Evolutionary conservation across 2,329 filamentous ascomycete species (phyloP).

Genomic region (Colletotrichum sp.): DNA sequence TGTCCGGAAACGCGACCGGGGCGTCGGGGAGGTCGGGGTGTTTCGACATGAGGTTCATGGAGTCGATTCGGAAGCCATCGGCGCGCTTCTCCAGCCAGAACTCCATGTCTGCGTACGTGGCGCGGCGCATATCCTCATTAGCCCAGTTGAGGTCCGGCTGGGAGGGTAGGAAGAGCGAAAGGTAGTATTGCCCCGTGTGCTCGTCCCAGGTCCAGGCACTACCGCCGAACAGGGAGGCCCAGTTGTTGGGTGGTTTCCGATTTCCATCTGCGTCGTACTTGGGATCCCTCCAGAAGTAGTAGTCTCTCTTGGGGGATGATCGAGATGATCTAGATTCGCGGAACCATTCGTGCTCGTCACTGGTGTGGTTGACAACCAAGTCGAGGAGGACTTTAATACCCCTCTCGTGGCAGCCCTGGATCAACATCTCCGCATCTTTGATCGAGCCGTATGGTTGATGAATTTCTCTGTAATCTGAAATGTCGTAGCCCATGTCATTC

Average conservation of each 20-base stretch:
- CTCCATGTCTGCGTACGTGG: slow-evolving; percentile 63
- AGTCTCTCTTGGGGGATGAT: slow-evolving; percentile 55
- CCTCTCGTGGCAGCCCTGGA: slow-evolving; percentile 58
- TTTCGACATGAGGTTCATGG: slow-evolving; percentile 63
- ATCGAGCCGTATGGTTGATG: slow-evolving; percentile 65
- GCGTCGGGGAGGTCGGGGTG: slow-evolving; percentile 52
- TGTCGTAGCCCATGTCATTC: slow-evolving; percentile 70
- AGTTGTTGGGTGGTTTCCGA: slow-evolving; percentile 47
- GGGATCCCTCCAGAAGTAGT: slow-evolving; percentile 60
- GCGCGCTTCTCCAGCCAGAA: slow-evolving; percentile 71
- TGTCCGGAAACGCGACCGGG: slow-evolving; percentile 37
- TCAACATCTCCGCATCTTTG: slow-evolving; percentile 66
- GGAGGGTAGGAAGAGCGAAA: slow-evolving; percentile 64
- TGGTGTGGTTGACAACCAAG: slow-evolving; percentile 35
- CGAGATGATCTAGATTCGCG: slow-evolving; percentile 55
- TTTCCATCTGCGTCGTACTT: slow-evolving; percentile 39
- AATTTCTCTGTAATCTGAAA: slow-evolving; percentile 58
- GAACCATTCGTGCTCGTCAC: slow-evolving; percentile 58
- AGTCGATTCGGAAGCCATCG: slow-evolving; percentile 62
- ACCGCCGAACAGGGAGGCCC: slow-evolving; percentile 43
- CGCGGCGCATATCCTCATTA: slow-evolving; percentile 59
- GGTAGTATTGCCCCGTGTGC: slow-evolving; percentile 45
- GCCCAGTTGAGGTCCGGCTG: slow-evolving; percentile 77
- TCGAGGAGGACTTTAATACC: slow-evolving; percentile 28
- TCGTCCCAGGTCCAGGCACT: slow-evolving; percentile 41